Conservation (phyloP, 352 stramenopile genomes). For the Pythium myriotylum region DNA sequence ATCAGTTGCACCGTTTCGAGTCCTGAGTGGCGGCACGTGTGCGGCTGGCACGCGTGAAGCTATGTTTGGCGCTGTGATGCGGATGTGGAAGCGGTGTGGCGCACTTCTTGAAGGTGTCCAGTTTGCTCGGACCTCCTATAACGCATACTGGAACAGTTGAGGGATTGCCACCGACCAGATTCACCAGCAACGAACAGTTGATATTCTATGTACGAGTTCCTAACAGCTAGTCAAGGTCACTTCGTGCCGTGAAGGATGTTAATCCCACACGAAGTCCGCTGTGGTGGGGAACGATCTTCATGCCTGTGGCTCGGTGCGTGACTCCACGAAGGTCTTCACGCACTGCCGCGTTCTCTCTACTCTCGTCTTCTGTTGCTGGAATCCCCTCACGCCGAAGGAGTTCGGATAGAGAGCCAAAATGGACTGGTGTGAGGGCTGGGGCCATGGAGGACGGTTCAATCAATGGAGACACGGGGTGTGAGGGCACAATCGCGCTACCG, state of each 20-base stretch:
- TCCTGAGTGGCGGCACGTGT: background rate
- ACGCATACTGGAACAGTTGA: background rate
- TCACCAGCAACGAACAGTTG: no score
- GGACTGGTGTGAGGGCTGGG: constrained; percentile 9
- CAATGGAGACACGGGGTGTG: background rate
- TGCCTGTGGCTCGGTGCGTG: constrained; percentile 17
- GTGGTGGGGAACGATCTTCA: constrained; percentile 23
- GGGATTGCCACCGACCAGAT: no score
- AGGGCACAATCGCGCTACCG: background rate
- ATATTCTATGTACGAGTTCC: constrained; percentile 5
- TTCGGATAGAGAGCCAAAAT: constrained; percentile 24
- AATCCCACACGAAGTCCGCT: constrained; percentile 11
- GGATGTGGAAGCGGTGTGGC: constrained; percentile 13
- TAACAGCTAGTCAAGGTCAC: constrained; percentile 6
- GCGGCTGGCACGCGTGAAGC: constrained; percentile 11
- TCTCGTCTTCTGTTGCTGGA: constrained; percentile 23
- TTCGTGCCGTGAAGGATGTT: background rate
- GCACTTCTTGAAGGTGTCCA: constrained; percentile 24
- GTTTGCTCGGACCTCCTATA: constrained; percentile 16
- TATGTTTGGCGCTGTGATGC: constrained; percentile 18
- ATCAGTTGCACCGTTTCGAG: background rate
- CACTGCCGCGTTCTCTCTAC: constrained; percentile 14
- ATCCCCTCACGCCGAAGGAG: constrained; percentile 28
- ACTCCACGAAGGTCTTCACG: constrained; percentile 28
- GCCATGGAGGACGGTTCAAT: background rate